phyloP scores from a whole-genome alignment of 352 stramenopile species.

The Globisporangium cederbergense region DNA sequence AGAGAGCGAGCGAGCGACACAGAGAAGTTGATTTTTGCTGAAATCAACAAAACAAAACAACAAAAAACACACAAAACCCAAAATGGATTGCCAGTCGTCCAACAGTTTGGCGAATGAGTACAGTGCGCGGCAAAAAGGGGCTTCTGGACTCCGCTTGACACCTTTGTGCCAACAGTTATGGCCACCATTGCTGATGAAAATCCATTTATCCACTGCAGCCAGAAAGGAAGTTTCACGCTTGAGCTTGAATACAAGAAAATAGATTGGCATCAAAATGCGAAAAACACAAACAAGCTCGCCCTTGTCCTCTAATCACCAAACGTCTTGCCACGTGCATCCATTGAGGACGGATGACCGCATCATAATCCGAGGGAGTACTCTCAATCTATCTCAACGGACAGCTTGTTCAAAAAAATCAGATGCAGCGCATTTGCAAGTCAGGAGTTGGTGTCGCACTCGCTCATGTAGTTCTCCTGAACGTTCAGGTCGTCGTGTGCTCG shows the following conservation, averaged over 20 bases:
- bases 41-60: constrained; percentile 2
- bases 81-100: constrained; percentile 2
- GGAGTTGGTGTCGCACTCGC: too few species aligned
- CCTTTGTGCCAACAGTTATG: constrained; percentile 1
- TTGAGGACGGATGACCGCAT: too few species aligned
- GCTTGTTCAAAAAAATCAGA: too few species aligned
- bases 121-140: neutral
- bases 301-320: too few species aligned
- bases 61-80: neutral
- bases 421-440: too few species aligned
- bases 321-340: too few species aligned
- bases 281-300: neutral
- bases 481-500: neutral
- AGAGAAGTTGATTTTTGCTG: constrained; percentile 2
- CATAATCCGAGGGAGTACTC: too few species aligned
- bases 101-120: neutral
- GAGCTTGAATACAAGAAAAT: neutral
- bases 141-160: neutral
- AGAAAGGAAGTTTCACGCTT: neutral
- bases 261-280: neutral
- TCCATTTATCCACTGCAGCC: neutral
- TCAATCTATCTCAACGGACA: too few species aligned
- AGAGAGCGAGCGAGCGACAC: constrained; percentile 7
- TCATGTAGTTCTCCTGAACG: neutral
- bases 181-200: neutral